A percentile compares a stretch with the other conserved stretches of the same genome.
phyloP scores from a whole-genome alignment of 768 basidiomycete species.

The Kondoa malvinella region DNA sequence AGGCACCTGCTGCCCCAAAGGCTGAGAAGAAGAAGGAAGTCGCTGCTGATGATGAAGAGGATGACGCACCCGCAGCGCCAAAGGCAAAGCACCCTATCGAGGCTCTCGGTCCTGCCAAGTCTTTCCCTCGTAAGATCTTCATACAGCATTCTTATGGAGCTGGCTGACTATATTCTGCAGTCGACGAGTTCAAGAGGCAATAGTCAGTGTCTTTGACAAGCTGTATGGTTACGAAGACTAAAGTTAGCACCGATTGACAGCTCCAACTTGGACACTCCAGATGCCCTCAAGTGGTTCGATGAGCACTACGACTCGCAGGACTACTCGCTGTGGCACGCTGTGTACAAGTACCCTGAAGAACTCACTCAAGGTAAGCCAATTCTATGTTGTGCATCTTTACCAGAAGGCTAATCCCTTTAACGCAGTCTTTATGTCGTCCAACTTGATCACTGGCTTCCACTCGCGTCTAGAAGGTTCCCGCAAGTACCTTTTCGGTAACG shows the following conservation, averaged over 20 bases:
- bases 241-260: not conserved
- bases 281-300: conserved; percentile 91
- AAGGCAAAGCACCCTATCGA: conserved; percentile 92
- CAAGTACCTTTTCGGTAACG: conserved; percentile 84
- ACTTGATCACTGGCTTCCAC: conserved; percentile 90
- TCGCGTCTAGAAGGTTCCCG: conserved; percentile 72
- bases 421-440: conserved; percentile 71
- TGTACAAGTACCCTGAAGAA: conserved; percentile 94
- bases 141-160: conserved; percentile 48
- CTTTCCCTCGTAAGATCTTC: conserved; percentile 17
- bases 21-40: conserved; percentile 30
- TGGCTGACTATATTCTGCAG: conserved; percentile 28
- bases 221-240: not conserved
- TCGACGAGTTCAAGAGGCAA: conserved; percentile 83
- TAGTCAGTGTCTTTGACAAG: conserved; percentile 68
- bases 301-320: conserved; percentile 48
- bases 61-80: conserved; percentile 58
- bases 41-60: conserved; percentile 30
- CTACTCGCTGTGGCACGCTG: conserved; percentile 43
- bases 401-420: not conserved
- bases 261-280: conserved; percentile 40
- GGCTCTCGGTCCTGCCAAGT: conserved; percentile 60
- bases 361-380: conserved; percentile 43
- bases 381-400: not conserved
- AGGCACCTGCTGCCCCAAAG: conserved; percentile 26